phyloP scores from a whole-genome alignment of 192 early-diverging fungal genomes.

The Backusella australiensis region DNA sequence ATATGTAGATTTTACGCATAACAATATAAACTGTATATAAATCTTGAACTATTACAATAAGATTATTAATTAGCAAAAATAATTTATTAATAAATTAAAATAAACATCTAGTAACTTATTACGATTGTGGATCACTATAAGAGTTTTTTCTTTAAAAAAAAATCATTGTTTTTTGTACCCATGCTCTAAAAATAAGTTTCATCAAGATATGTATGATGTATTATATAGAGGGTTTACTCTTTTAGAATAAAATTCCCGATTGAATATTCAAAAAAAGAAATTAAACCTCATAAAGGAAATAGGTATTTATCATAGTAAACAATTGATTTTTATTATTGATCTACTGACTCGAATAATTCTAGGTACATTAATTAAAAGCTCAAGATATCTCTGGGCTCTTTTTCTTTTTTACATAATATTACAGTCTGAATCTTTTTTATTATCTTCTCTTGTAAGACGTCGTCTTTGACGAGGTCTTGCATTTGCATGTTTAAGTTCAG shows the following conservation, averaged over 20 bases:
- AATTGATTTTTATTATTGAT: not conserved
- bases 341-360: not conserved
- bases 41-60: not conserved
- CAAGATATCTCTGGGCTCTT: not conserved
- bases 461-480: conserved; percentile 25
- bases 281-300: not conserved
- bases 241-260: not conserved
- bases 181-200: too few relatives aligned
- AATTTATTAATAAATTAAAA: not conserved
- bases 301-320: not conserved
- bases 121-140: not conserved
- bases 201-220: too few relatives aligned
- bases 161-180: too few relatives aligned
- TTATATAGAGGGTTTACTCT: too few relatives aligned
- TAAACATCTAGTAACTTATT: not conserved
- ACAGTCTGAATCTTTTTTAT: conserved; percentile 23
- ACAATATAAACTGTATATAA: not conserved
- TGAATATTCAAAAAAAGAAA: not conserved
- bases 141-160: too few relatives aligned
- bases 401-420: conserved; percentile 26
- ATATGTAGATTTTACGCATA: not conserved
- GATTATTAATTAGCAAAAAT: not conserved
- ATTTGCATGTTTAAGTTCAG: conserved; percentile 66
- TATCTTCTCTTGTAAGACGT: conserved; percentile 13
- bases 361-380: not conserved